phyloP scores from a whole-genome alignment of 2,329 filamentous ascomycete genomes.

The Xylariales sp. region DNA sequence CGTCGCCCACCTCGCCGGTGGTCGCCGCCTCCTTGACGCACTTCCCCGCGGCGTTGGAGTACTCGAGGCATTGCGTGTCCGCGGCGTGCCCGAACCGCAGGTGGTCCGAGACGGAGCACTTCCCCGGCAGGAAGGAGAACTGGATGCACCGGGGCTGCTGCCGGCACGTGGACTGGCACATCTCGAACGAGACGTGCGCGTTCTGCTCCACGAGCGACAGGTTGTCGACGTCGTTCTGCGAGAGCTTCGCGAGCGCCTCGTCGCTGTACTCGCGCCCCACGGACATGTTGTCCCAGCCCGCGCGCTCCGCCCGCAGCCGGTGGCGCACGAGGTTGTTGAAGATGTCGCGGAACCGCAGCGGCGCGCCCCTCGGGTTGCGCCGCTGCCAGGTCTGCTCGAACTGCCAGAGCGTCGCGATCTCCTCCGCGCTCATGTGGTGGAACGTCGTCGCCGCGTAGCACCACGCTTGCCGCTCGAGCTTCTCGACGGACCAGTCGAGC shows the following conservation, averaged over 20 bases:
- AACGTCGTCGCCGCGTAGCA: constrained; percentile 42
- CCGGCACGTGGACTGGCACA: constrained; percentile 38
- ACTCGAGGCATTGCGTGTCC: constrained; percentile 39
- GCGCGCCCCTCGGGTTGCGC: constrained; percentile 26
- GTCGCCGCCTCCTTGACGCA: constrained; percentile 37
- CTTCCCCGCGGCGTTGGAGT: constrained; percentile 39
- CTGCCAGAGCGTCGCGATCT: constrained; percentile 39
- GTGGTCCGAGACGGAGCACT: constrained; percentile 39
- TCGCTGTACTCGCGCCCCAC: constrained; percentile 41
- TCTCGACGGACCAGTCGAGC: constrained; percentile 40
- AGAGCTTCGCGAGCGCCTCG: constrained; percentile 33
- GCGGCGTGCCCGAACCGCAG: constrained; percentile 37
- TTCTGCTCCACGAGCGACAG: constrained; percentile 37
- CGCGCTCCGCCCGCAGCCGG: constrained; percentile 33
- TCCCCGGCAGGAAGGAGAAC: constrained; percentile 39
- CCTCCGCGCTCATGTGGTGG: constrained; percentile 40
- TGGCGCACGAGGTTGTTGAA: constrained; percentile 38
- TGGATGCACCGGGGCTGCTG: constrained; percentile 39
- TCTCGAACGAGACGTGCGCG: constrained; percentile 37
- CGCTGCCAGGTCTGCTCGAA: constrained; percentile 40
- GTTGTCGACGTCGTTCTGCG: constrained; percentile 32
- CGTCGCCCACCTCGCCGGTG: constrained; percentile 31
- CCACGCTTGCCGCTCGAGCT: constrained; percentile 40
- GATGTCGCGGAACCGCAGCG: constrained; percentile 40
- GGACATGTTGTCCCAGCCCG: constrained; percentile 40